Conservation (phyloP, 2,329 filamentous ascomycete genomes). For the Colletotrichum paranaense region DNA sequence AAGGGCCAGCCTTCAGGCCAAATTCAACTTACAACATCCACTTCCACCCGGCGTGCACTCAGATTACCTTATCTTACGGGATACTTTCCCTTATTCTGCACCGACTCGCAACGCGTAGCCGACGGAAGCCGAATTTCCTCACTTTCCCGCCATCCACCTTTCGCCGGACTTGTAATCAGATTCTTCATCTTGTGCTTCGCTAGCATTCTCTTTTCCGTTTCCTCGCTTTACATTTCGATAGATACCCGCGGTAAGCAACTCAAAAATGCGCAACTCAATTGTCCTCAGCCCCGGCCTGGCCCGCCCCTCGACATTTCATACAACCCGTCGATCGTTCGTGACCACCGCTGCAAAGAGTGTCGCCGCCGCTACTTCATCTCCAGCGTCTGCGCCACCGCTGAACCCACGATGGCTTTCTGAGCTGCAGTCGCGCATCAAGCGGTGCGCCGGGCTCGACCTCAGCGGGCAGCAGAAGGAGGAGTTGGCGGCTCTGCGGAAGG, state of each 20-base stretch:
- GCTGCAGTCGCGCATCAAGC: slow-evolving; percentile 39
- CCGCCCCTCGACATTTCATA: not conserved
- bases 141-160: slow-evolving; percentile 10
- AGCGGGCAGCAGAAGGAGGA: slow-evolving; percentile 1
- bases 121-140: slow-evolving; percentile 26
- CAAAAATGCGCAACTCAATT: not conserved
- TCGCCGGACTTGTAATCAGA: not conserved
- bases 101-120: not conserved
- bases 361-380: not conserved
- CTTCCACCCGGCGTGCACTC: not conserved
- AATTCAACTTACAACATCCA: not conserved
- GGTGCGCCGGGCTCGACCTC: slow-evolving; percentile 9
- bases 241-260: not conserved
- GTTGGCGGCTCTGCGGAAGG: slow-evolving; percentile 12
- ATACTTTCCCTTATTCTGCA: not conserved
- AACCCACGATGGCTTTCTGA: slow-evolving; percentile 43
- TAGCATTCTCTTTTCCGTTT: not conserved
- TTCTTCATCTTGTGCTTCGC: not conserved
- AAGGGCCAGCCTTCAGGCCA: not conserved
- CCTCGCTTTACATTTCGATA: too few species aligned
- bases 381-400: slow-evolving; percentile 4
- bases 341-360: slow-evolving; percentile 3
- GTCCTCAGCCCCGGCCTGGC: slow-evolving; percentile 7
- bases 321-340: slow-evolving; percentile 9
- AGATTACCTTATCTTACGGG: not conserved